phyloP scores from a whole-genome alignment of 768 basidiomycete genomes.

The Clathrus columnatus region DNA sequence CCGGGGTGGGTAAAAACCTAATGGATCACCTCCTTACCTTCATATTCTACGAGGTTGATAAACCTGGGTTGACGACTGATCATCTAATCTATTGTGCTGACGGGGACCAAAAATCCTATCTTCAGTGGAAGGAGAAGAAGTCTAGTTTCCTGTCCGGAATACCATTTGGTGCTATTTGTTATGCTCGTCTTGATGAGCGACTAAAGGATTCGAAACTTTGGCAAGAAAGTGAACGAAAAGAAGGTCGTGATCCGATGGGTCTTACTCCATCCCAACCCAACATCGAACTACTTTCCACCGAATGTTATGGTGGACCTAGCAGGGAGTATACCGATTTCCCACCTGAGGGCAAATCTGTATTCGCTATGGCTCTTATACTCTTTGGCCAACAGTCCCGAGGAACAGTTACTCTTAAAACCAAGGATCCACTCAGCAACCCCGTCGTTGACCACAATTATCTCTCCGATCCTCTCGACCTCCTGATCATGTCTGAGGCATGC shows the following conservation, averaged over 20 bases:
- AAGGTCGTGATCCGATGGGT: background rate
- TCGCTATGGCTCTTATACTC: background rate
- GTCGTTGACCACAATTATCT: conserved; percentile 32
- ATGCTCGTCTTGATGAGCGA: background rate
- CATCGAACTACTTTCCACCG: background rate
- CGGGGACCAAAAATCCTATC: background rate
- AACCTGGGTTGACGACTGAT: background rate
- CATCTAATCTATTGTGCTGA: background rate
- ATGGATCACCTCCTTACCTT: conserved; percentile 21
- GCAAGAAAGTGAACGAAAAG: background rate
- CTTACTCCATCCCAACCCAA: background rate
- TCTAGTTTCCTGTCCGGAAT: background rate
- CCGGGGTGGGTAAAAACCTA: conserved; percentile 34
- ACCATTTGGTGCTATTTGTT: background rate
- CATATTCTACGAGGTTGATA: background rate
- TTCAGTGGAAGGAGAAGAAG: background rate
- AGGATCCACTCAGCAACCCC: conserved; percentile 32
- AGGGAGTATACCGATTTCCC: background rate
- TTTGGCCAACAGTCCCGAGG: conserved; percentile 17
- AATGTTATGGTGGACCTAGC: background rate
- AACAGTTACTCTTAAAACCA: conserved; percentile 30
- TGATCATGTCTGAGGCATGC: background rate
- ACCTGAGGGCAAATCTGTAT: background rate
- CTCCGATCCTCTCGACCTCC: background rate
- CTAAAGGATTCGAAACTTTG: background rate